Conservation (phyloP, 140 eudicot genomes). For the Erigeron philadelphicus region DNA sequence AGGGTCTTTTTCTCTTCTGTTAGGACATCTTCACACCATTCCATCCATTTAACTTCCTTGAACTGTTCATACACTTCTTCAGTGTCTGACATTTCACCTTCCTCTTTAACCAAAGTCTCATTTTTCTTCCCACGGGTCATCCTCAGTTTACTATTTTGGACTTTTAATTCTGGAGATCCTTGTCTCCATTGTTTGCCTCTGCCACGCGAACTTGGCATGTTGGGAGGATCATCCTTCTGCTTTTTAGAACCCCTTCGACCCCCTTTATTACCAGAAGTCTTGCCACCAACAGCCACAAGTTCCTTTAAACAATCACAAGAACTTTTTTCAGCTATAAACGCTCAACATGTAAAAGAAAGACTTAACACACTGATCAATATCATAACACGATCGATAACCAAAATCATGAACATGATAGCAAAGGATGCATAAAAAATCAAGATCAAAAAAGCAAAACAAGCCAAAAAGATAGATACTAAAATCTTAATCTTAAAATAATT, state of each 20-base stretch:
- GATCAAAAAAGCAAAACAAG: neutral
- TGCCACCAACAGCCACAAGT: constrained; percentile 77
- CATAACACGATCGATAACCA: constrained; percentile 6
- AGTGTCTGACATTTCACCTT: constrained; percentile 95
- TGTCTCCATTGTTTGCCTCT: constrained; percentile 59
- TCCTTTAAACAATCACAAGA: constrained; percentile 44
- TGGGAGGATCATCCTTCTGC: constrained; percentile 44
- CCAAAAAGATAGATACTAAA: neutral
- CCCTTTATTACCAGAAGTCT: constrained; percentile 45
- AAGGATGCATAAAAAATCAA: neutral
- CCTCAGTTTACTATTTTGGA: constrained; percentile 37
- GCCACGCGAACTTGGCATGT: constrained; percentile 38
- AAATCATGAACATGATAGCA: neutral
- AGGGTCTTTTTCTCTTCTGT: constrained; percentile 71
- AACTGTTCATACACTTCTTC: constrained; percentile 95
- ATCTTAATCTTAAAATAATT: neutral
- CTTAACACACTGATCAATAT: neutral
- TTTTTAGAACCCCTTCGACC: constrained; percentile 70
- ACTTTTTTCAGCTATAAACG: neutral
- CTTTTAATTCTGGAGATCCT: constrained; percentile 37
- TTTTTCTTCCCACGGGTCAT: constrained; percentile 49
- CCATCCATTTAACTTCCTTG: constrained; percentile 98
- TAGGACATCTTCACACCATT: constrained; percentile 99
- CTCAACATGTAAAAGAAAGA: neutral
- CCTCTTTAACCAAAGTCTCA: constrained; percentile 85